phyloP scores from a whole-genome alignment of 768 basidiomycete species.

The Mycena kentingensis region DNA sequence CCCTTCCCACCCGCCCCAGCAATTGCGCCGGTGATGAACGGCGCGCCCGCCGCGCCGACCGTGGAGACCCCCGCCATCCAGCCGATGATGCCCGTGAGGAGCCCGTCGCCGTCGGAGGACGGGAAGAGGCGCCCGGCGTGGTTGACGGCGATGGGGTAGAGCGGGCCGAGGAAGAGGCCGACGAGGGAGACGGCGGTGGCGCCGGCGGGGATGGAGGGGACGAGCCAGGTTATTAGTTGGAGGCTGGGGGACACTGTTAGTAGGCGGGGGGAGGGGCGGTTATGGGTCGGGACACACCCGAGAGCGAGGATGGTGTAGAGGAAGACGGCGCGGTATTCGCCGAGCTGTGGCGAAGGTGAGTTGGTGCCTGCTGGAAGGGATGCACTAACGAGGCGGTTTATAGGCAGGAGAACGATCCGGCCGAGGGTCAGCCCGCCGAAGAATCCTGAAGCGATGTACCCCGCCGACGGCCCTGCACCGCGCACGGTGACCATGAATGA shows the following conservation, averaged over 20 bases:
- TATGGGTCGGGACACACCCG: conserved; percentile 15
- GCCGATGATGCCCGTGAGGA: no score
- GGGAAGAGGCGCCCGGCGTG: no score
- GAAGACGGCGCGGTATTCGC: conserved; percentile 34
- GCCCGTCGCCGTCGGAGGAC: no score
- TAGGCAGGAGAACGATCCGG: conserved; percentile 35
- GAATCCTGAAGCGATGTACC: conserved; percentile 46
- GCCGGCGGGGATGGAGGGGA: conserved; percentile 45
- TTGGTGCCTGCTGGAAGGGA: neutral
- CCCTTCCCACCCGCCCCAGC: no score
- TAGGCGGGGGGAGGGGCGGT: neutral
- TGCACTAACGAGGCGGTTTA: conserved; percentile 32
- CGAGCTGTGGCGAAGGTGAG: conserved; percentile 25
- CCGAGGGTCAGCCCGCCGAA: conserved; percentile 40
- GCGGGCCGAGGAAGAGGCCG: no score
- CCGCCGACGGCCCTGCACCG: conserved; percentile 42
- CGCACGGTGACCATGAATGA: conserved; percentile 39
- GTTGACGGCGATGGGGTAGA: no score
- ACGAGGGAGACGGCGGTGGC: conserved; percentile 39
- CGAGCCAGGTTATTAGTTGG: conserved; percentile 49
- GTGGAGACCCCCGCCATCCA: no score
- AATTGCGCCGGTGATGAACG: no score
- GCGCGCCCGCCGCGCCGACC: no score
- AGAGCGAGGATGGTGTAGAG: conserved; percentile 35
- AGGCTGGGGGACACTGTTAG: conserved; percentile 29